Evolutionary conservation across 805 yeast species (phyloP), one percentile per base, ranked within the genome.

Genomic region (Myxozyma udenii): DNA sequence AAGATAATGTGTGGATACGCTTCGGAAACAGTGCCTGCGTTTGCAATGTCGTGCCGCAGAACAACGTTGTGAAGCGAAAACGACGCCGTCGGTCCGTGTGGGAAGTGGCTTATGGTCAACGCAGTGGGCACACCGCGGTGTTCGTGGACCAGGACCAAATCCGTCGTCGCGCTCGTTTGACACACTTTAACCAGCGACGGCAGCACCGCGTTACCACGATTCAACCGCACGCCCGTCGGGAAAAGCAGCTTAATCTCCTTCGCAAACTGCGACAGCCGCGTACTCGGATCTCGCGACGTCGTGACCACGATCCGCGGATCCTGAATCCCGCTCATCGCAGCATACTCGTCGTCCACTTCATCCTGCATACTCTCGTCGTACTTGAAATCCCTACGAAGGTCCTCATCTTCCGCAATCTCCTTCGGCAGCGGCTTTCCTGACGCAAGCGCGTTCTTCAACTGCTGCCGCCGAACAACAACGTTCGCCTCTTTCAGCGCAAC

Each of bases 121-220:
- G 96, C 87, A 0, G 96, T 90, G 46, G 99, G 99, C 0, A 87
- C 91, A 79, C 99, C 99, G 71, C 99, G 78, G 70, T 93, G 98
- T 67, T 93, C 99, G 67, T 93, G 98, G 21, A 93, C 71, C 2
- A 93, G 77, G 22, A 93, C 74, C 61, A 93, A 71, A 67, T 93
- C 99, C 1, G 93, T 84, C 7, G 91, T 81, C 16, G 85, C 86
- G 0, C 91, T 81, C 47, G 83, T 72, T 53, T 85, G 79, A 69
- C 97, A 89, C 0, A 95, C 87, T 42, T 83, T 79, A 2, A 88
- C 95, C 41, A 93, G 71, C 46, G 85, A 84, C 1, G 95, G 84
- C 75, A 93, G 80, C 48, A 93, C 78, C 54, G 90, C 84, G 62
- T 84, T 87, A 77, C 99, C 99, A 73, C 99, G 80, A 70, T 93